Base-by-base conservation (phyloP, 1,284 basidiomycete genomes). In the Ustilago cynodontis region DNA sequence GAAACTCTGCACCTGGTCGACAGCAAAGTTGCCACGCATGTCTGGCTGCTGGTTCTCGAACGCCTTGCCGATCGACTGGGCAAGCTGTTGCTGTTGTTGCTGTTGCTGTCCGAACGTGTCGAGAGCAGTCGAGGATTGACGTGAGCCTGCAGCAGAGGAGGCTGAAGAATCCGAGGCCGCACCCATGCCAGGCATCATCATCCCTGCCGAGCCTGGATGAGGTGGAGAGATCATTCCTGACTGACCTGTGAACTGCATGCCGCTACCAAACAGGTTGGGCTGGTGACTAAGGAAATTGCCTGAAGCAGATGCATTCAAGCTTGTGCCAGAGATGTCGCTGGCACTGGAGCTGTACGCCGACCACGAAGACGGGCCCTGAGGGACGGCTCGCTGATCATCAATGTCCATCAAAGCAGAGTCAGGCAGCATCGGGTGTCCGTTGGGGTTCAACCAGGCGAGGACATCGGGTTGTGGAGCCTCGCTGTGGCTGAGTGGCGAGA, bases 341-440 rank as follows among this genome's bases (percentile, higher is more conserved):
- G 70, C 60, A 28, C 65, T 63, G 24, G 75, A 77, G 64, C 57
- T 70, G 54, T 73, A 64, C 11, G 66, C 63, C 2, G 66, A 68
- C 75, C 75, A 77, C 3, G 63, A 52, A 6, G 59, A 65, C 31
- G 60, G 58, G 2, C 47, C 61, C 11, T 45, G 33, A n/a, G 54
- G 49, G 18, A 55, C 43, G n/a, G 58, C 39, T 45, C 50, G 41
- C 29, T 66, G 67, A 14, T 65, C 57, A 22, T 73, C 60, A 11
- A 77, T 43, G n/a, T 73, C 63, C 75, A 77, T 73, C 16, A 65
- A 50, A 14, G 53, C 61, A 14, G 51, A 47, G 26, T 53, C 52
- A 26, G 56, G 50, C 24, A 59, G 24, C 59, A 65, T 65, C 18
- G 57, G 37, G 4, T 69, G 71, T 9, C 41, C 50, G 11, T 41